Conservation (phyloP, 139 green algal species). For the Diplosphaera chodatii region DNA sequence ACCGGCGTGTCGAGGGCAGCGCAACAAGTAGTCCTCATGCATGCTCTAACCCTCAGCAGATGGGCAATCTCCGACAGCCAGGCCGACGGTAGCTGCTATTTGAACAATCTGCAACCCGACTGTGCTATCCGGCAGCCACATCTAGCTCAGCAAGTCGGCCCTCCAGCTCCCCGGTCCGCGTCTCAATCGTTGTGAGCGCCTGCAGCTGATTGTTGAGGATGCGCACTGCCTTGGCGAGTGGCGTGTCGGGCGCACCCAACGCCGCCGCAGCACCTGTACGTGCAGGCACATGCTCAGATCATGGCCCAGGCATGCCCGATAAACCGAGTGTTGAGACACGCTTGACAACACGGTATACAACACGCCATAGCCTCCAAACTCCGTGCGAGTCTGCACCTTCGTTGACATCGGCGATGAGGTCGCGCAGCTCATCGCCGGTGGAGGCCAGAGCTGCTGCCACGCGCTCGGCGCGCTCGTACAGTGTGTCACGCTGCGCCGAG, state of each 20-base stretch:
- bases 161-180: constrained; percentile 17
- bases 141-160: neutral
- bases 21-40: too few species aligned
- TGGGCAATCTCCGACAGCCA: too few species aligned
- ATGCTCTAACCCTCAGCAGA: too few species aligned
- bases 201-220: constrained; percentile 91
- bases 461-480: constrained; percentile 48
- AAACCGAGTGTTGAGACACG: too few species aligned
- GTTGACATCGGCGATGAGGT: constrained; percentile 48
- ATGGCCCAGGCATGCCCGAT: too few species aligned
- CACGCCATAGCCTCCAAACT: too few species aligned
- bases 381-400: constrained; percentile 4
- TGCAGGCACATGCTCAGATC: too few species aligned
- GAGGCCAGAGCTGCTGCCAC: constrained; percentile 33
- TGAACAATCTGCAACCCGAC: too few species aligned
- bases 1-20: too few species aligned
- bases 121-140: neutral
- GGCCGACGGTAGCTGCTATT: too few species aligned
- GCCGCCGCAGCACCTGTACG: constrained; percentile 21
- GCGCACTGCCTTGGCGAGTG: constrained; percentile 70
- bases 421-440: constrained; percentile 48
- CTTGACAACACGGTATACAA: too few species aligned
- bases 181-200: constrained; percentile 48
- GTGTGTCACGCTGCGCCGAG: constrained; percentile 45
- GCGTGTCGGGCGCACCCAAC: constrained; percentile 47